Percentiles rank a stretch among this genome's conserved stretches.
Conservation (phyloP, 352 stramenopile species). For the Phytophthora palmivora region DNA sequence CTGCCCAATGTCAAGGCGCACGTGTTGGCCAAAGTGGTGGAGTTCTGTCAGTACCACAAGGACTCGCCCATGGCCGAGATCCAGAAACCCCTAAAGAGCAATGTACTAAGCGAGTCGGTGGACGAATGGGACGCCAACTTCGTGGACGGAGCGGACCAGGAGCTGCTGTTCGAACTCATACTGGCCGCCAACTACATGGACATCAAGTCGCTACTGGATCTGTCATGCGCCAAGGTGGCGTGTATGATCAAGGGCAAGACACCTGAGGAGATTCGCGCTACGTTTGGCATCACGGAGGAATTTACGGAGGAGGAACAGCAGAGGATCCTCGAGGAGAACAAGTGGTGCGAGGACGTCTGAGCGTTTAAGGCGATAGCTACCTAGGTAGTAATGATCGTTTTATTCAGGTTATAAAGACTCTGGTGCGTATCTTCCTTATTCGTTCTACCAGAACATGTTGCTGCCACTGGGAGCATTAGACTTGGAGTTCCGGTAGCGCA, state of each 20-base stretch:
- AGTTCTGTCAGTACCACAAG: conserved; percentile 67
- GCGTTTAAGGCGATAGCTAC: neutral
- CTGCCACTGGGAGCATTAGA: conserved; percentile 41
- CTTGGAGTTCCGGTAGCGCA: conserved; percentile 65
- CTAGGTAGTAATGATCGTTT: conserved; percentile 20
- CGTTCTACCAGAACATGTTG: conserved; percentile 61
- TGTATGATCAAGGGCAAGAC: conserved; percentile 75
- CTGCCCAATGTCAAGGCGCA: conserved; percentile 64
- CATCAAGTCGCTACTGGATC: conserved; percentile 69
- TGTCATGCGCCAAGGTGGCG: conserved; percentile 65
- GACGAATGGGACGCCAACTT: conserved; percentile 70
- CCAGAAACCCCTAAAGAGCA: conserved; percentile 65
- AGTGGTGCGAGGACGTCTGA: conserved; percentile 63
- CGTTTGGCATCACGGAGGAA: conserved; percentile 62
- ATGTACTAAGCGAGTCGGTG: conserved; percentile 54
- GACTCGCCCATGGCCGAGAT: conserved; percentile 66
- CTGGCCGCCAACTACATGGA: conserved; percentile 77
- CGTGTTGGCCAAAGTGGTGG: conserved; percentile 62
- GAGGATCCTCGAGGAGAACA: conserved; percentile 74
- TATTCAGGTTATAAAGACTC: conserved; percentile 17
- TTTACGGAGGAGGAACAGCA: conserved; percentile 75
- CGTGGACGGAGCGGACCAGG: conserved; percentile 52
- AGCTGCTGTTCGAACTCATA: conserved; percentile 74
- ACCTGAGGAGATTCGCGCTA: conserved; percentile 65
- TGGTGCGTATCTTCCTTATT: neutral